Evolutionary conservation across 805 yeast species (phyloP).

Genomic region (Cephaloascus albidus): DNA sequence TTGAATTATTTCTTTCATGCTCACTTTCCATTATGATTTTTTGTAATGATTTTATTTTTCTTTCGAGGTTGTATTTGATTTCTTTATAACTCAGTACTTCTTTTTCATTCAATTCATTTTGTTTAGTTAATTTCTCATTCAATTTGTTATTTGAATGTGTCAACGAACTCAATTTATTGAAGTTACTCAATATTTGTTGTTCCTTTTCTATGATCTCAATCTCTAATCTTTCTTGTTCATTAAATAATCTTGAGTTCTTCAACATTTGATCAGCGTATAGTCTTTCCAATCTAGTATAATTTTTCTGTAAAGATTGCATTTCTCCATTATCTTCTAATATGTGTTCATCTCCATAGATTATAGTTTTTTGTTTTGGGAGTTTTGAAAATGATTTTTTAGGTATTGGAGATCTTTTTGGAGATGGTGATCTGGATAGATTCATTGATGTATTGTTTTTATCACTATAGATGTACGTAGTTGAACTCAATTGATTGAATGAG

Average conservation of each 20-base stretch:
- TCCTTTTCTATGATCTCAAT: constrained; percentile 18
- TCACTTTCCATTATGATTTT: constrained; percentile 9
- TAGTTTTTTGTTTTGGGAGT: background rate
- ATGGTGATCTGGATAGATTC: background rate
- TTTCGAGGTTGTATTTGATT: constrained; percentile 13
- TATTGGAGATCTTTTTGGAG: background rate
- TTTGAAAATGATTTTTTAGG: background rate
- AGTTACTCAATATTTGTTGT: constrained; percentile 11
- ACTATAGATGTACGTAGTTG: background rate
- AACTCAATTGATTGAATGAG: background rate
- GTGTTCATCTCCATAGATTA: background rate
- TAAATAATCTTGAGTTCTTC: constrained; percentile 14
- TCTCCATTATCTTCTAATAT: background rate
- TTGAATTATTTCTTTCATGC: constrained; percentile 2
- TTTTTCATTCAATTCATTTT: background rate
- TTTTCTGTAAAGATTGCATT: constrained; percentile 1
- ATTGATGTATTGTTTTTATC: background rate
- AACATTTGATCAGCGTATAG: constrained; percentile 16
- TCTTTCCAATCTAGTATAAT: constrained; percentile 15
- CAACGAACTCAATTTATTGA: constrained; percentile 14
- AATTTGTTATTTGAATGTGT: constrained; percentile 12
- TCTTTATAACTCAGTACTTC: constrained; percentile 12
- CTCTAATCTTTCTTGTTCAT: constrained; percentile 25
- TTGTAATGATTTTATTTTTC: constrained; percentile 11
- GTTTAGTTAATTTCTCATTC: constrained; percentile 9